Evolutionary conservation across 2,329 filamentous ascomycete genomes (phyloP).

Genomic region (Zalaria sp.): DNA sequence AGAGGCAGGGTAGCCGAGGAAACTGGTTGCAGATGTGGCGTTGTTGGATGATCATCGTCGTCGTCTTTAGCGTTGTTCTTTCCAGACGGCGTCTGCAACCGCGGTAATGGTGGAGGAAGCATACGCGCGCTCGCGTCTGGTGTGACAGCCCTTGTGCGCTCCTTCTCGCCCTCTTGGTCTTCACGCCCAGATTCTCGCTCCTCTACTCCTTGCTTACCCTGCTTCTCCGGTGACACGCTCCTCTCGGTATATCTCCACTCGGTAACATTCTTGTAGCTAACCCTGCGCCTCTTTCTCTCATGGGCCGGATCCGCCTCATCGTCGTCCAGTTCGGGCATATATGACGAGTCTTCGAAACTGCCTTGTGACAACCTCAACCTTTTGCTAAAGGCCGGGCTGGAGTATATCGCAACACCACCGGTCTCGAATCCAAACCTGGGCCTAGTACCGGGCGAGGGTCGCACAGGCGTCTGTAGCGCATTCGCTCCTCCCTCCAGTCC

Average conservation of each 20-base stretch:
- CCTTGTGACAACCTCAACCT: constrained; percentile 56
- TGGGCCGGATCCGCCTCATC: constrained; percentile 46
- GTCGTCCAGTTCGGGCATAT: constrained; percentile 55
- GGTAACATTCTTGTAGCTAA: constrained; percentile 50
- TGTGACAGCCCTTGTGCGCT: not conserved
- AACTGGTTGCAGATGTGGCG: constrained; percentile 16
- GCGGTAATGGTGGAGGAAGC: constrained; percentile 13
- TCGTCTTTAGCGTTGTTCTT: constrained; percentile 1
- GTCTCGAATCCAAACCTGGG: constrained; percentile 6
- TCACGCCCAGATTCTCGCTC: too few relatives aligned
- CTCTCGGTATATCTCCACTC: constrained; percentile 63
- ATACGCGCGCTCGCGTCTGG: constrained; percentile 3
- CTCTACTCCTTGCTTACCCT: constrained; percentile 9
- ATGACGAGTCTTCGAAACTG: constrained; percentile 47
- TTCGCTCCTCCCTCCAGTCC: constrained; percentile 2
- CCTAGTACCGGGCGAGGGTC: not conserved
- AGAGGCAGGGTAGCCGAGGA: constrained; percentile 15
- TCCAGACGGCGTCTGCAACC: constrained; percentile 9
- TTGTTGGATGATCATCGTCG: constrained; percentile 10
- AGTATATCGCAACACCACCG: constrained; percentile 38
- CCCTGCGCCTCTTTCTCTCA: constrained; percentile 57
- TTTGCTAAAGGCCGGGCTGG: constrained; percentile 70
- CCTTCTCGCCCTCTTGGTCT: not conserved
- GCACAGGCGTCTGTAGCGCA: not conserved
- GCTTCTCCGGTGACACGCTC: constrained; percentile 54